Conservation (phyloP, 2,329 filamentous ascomycete species). For the Penicillium sclerotiorum region DNA sequence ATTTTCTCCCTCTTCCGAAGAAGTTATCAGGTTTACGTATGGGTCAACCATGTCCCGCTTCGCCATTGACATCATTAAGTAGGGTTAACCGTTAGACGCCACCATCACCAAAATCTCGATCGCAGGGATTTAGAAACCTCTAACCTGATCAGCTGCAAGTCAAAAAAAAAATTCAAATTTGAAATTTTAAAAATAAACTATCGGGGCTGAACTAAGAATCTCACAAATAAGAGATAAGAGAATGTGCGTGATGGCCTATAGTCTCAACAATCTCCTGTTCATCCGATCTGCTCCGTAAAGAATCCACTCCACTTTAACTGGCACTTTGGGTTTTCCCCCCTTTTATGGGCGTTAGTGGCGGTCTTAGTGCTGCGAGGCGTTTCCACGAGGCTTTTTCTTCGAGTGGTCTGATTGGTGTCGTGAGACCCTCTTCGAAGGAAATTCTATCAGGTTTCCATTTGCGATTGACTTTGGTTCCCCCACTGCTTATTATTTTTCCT, state of each 20-base stretch:
- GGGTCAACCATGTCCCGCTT: too few relatives aligned
- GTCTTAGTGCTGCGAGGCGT: too few relatives aligned
- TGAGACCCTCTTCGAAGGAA: too few relatives aligned
- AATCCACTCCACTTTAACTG: background rate
- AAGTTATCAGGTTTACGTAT: too few relatives aligned
- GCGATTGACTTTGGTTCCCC: background rate
- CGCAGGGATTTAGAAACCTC: too few relatives aligned
- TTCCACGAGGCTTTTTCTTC: too few relatives aligned
- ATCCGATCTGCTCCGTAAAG: background rate
- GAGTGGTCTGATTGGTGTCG: too few relatives aligned
- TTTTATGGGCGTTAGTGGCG: background rate
- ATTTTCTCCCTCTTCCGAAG: background rate
- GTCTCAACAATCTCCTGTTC: background rate
- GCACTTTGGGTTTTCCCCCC: too few relatives aligned
- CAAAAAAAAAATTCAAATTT: too few relatives aligned
- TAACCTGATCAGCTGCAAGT: too few relatives aligned
- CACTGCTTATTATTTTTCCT: slow-evolving; percentile 1
- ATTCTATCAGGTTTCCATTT: background rate
- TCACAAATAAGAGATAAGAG: background rate
- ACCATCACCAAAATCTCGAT: too few relatives aligned
- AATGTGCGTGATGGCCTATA: background rate
- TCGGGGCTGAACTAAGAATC: background rate
- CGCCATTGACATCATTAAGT: background rate
- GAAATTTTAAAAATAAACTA: background rate
- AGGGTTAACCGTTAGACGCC: too few relatives aligned